These are phyloP conservation scores for Lagerstroemia speciosa DNA, from an alignment of 345 rosid genomes.

Conservation along the genomic window DNA sequence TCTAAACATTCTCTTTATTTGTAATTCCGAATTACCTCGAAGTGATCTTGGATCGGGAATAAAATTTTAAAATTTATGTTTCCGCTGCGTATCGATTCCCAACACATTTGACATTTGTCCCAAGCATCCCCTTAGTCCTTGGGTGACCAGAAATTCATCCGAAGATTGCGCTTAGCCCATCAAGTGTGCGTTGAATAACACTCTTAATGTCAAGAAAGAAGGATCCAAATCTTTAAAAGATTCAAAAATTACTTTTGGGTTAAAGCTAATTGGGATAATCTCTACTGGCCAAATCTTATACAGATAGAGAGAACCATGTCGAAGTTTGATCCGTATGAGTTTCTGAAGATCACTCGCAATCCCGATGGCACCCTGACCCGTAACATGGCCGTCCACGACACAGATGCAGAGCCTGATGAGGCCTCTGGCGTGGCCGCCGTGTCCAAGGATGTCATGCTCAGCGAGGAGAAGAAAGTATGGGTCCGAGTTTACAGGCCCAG, in stretches of 20 bases:
- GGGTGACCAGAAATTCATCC: not conserved
- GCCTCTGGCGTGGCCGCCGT: conserved; percentile 2
- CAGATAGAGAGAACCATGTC: not conserved
- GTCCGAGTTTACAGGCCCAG: conserved; percentile 15
- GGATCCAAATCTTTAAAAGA: not conserved
- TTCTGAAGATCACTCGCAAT: not conserved
- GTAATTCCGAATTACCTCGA: no score
- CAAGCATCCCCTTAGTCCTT: not conserved
- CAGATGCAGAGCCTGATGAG: conserved; percentile 10
- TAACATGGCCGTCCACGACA: not conserved
- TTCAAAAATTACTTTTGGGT: not conserved
- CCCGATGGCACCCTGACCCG: conserved; percentile 1
- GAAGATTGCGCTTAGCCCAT: not conserved
- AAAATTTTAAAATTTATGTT: no score
- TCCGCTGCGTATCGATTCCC: no score
- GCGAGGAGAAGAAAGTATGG: conserved; percentile 3
- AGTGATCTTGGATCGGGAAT: no score
- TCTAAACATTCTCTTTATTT: no score
- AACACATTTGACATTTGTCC: not conserved
- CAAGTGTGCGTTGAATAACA: not conserved
- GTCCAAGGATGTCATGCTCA: conserved; percentile 8
- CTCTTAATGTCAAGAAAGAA: not conserved
- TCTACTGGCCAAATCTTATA: not conserved
- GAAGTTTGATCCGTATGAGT: not conserved
- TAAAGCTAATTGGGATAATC: no score